Conservation (phyloP, 805 yeast genomes). For the Kockiozyma suomiensis region DNA sequence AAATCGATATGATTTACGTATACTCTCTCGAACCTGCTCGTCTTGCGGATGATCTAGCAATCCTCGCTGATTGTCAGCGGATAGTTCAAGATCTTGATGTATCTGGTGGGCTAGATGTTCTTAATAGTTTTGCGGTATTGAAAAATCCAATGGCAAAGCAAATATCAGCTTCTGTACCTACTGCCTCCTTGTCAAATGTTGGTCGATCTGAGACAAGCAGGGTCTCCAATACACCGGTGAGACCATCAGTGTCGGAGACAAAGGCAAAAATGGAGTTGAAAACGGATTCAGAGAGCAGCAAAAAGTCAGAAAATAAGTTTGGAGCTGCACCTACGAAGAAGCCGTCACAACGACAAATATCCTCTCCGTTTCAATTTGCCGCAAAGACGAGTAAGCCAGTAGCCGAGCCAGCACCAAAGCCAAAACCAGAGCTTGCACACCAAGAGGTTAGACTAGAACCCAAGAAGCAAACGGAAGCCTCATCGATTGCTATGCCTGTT, state of each 20-base stretch:
- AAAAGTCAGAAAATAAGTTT: background rate
- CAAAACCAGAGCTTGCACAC: background rate
- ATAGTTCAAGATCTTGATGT: slow-evolving; percentile 18
- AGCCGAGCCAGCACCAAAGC: too few relatives aligned
- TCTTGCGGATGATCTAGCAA: slow-evolving; percentile 14
- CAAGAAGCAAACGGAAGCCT: background rate
- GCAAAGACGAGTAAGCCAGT: slow-evolving; percentile 8
- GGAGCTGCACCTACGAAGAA: background rate
- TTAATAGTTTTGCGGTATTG: slow-evolving; percentile 11
- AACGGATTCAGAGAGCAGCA: background rate
- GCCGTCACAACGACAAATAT: slow-evolving; percentile 3
- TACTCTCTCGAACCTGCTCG: slow-evolving; percentile 26
- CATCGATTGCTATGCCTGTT: background rate
- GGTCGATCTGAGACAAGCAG: background rate
- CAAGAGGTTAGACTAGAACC: background rate
- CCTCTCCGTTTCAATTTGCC: slow-evolving; percentile 12
- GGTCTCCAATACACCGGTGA: background rate
- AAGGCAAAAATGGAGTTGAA: too few relatives aligned
- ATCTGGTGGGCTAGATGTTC: background rate
- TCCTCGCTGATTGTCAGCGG: slow-evolving; percentile 22
- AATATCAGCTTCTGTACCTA: background rate
- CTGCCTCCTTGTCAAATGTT: background rate
- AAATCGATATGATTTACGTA: slow-evolving; percentile 16
- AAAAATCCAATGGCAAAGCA: slow-evolving; percentile 4
- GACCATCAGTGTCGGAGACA: too few relatives aligned